Evolutionary conservation across 768 basidiomycete species (phyloP).

Genomic region (Pholiota conissans): DNA sequence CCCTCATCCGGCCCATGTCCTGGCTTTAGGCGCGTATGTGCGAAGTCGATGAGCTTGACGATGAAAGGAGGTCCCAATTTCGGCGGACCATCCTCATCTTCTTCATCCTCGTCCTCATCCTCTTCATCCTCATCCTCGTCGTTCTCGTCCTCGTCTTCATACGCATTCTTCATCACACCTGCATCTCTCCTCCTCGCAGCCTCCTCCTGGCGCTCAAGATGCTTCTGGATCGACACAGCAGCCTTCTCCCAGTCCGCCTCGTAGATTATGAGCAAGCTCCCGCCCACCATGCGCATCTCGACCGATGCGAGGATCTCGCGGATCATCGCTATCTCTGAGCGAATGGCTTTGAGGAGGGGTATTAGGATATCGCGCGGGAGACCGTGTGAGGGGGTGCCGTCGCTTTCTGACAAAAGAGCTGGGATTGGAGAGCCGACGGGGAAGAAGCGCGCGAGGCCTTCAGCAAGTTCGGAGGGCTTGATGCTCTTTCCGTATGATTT

Average conservation of each 20-base stretch:
- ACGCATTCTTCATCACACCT: slow-evolving; percentile 30
- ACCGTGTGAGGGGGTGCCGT: slow-evolving; percentile 36
- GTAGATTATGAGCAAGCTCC: slow-evolving; percentile 81
- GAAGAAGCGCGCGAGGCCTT: slow-evolving; percentile 82
- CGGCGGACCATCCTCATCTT: slow-evolving; percentile 35
- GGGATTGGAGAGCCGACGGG: slow-evolving; percentile 42
- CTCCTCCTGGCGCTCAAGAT: slow-evolving; percentile 26
- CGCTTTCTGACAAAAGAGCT: slow-evolving; percentile 3
- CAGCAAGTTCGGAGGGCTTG: slow-evolving; percentile 62
- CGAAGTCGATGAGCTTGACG: slow-evolving; percentile 92
- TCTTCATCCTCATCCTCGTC: slow-evolving; percentile 33
- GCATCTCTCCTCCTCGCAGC: slow-evolving; percentile 18
- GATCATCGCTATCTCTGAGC: slow-evolving; percentile 43
- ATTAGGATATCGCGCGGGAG: slow-evolving; percentile 56
- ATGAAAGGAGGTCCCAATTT: slow-evolving; percentile 52
- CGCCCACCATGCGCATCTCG: slow-evolving; percentile 81
- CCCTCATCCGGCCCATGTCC: slow-evolving; percentile 81
- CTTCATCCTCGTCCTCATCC: slow-evolving; percentile 38
- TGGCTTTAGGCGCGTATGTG: slow-evolving; percentile 70
- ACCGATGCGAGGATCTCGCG: slow-evolving; percentile 43
- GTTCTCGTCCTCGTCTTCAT: slow-evolving; percentile 35
- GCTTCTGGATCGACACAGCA: slow-evolving; percentile 38
- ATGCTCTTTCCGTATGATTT: slow-evolving; percentile 82
- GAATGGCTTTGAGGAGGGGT: slow-evolving; percentile 56
- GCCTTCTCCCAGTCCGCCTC: slow-evolving; percentile 47